Base-by-base conservation (phyloP, 1,284 basidiomycete genomes). In the Cutaneotrichosporon sp. region DNA sequence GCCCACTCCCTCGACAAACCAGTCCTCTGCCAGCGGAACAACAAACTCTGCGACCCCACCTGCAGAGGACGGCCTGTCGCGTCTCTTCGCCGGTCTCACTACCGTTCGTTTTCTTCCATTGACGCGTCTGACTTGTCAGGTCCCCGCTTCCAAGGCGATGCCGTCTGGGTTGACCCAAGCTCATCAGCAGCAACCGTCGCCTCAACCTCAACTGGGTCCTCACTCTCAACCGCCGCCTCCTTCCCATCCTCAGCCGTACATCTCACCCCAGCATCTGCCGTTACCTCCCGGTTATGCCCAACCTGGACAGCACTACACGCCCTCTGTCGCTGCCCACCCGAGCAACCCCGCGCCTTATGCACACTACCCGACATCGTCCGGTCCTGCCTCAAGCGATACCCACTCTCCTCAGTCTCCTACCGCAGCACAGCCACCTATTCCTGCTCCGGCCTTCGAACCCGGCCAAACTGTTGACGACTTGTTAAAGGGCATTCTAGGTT, bases 381-480 rank as follows among this genome's bases (percentile, higher is more conserved):
- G 20, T 27, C 25, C 24, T 5, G 24, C 24, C 5, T 32, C 44
- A 19, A 16, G 20, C 9, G 44, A 16, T 5, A 3, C 8, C 11
- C 29, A 46, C 6, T 10, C 9, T 12, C 12, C 29, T 6, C 32
- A 48, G 12, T 35, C 29, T 31, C 29, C 29, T 11, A 34, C 52
- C 5, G 39, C 54, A 0, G 44, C 52, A 25, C 22, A 43, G 9
- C 46, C 53, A 1, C 25, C 26, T 3, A 44, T 44, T 4, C 17
- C 25, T 4, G 10, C 16, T n/a, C 44, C 29, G 12, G 29, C 44
- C 5, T 46, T 31, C 32, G 14, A 14, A 3, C 44, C 44, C 20
- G 44, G 44, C 10, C 34, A 71, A 51, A 71, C 68, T 1, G 70
- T 67, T n/a, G 67, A 68, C 37, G 68, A 72, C 51, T 53, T 72